phyloP scores from a whole-genome alignment of 2,329 filamentous ascomycete species.

The Purpureocillium lavendulum region DNA sequence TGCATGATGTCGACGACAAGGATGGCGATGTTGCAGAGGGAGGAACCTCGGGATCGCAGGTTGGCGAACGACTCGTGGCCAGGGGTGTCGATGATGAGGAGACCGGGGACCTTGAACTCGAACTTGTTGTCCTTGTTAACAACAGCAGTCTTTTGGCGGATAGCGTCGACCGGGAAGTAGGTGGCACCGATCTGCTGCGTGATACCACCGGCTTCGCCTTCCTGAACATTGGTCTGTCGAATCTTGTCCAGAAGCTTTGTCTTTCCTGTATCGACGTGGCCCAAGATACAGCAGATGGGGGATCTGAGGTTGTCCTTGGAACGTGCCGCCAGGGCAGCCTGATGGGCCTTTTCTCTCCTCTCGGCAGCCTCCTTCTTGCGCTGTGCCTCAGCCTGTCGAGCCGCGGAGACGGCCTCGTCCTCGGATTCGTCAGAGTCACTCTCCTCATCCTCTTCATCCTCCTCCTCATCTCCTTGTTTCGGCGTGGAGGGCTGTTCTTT shows the following conservation, averaged over 20 bases:
- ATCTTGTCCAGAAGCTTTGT: slow-evolving; percentile 99
- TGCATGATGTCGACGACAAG: slow-evolving; percentile 99
- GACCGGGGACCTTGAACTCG: slow-evolving; percentile 94
- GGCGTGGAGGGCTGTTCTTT: slow-evolving; percentile 5
- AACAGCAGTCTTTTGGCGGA: slow-evolving; percentile 85
- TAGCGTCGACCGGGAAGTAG: slow-evolving; percentile 93
- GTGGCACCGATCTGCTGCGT: slow-evolving; percentile 99
- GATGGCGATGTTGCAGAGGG: slow-evolving; percentile 98
- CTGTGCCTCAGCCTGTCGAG: slow-evolving; percentile 61
- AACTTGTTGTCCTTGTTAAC: slow-evolving; percentile 87
- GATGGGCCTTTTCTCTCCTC: slow-evolving; percentile 79
- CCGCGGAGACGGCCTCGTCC: slow-evolving; percentile 68
- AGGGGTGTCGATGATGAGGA: slow-evolving; percentile 94
- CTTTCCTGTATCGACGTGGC: slow-evolving; percentile 99
- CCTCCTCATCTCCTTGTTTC: slow-evolving; percentile 16
- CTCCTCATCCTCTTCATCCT: slow-evolving; percentile 37
- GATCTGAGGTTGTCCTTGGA: slow-evolving; percentile 94
- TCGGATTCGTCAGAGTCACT: slow-evolving; percentile 45
- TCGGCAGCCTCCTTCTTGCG: slow-evolving; percentile 85
- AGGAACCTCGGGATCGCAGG: slow-evolving; percentile 90
- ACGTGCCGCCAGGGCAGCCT: slow-evolving; percentile 82
- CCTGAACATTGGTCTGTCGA: slow-evolving; percentile 95
- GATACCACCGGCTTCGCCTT: slow-evolving; percentile 98
- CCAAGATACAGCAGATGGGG: slow-evolving; percentile 98
- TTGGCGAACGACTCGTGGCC: slow-evolving; percentile 99